phyloP scores from a whole-genome alignment of 2,329 filamentous ascomycete species.

The Elsinoe fawcettii region DNA sequence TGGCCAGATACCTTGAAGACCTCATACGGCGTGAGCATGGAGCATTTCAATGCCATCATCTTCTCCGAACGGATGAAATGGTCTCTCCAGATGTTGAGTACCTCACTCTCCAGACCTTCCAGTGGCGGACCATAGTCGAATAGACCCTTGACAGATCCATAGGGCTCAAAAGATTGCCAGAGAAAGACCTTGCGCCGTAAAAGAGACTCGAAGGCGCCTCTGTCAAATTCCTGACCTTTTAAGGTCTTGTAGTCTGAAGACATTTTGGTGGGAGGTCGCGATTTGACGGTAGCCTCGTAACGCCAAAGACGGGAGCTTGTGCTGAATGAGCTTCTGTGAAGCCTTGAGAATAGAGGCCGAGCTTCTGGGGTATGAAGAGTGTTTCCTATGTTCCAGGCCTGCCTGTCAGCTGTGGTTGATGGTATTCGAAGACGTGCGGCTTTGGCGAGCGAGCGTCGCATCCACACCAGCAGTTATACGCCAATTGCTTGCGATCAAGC shows the following conservation, averaged over 20 bases:
- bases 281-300: constrained; percentile 23
- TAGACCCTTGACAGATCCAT: constrained; percentile 49
- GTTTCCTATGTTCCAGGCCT: background rate
- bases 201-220: constrained; percentile 70
- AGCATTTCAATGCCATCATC: constrained; percentile 93
- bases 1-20: constrained; percentile 90
- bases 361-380: background rate
- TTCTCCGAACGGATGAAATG: constrained; percentile 91
- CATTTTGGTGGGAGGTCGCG: constrained; percentile 41
- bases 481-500: background rate
- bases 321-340: background rate
- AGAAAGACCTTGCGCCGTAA: constrained; percentile 87
- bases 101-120: constrained; percentile 76
- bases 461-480: background rate
- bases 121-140: constrained; percentile 92
- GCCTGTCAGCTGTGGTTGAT: background rate
- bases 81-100: constrained; percentile 83
- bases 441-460: background rate
- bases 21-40: constrained; percentile 83
- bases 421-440: background rate
- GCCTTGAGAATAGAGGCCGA: background rate
- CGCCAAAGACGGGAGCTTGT: constrained; percentile 17
- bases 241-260: constrained; percentile 63
- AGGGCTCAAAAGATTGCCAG: constrained; percentile 92
- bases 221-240: constrained; percentile 84